Evolutionary conservation across 371 early-diverging fungal genomes (phyloP).

Genomic region (Syncephalastrum sp.): DNA sequence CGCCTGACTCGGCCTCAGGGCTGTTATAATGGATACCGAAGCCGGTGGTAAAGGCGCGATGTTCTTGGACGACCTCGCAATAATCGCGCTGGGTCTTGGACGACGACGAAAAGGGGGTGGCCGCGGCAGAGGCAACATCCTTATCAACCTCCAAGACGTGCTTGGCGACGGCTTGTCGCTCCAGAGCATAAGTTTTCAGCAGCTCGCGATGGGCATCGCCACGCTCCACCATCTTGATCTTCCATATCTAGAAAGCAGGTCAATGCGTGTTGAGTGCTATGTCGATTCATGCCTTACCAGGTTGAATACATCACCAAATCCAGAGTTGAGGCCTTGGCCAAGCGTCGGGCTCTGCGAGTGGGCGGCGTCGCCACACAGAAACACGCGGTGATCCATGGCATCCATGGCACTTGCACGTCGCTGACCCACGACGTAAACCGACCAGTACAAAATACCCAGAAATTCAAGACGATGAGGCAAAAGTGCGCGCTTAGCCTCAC

Average conservation of each 20-base stretch:
- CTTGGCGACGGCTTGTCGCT: constrained; percentile 37
- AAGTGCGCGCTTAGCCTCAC: constrained; percentile 45
- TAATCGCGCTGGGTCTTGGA: constrained; percentile 16
- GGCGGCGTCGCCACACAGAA: constrained; percentile 48
- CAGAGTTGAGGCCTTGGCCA: constrained; percentile 46
- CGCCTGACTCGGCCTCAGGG: neutral
- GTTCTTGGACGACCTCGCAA: constrained; percentile 31
- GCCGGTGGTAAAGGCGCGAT: constrained; percentile 38
- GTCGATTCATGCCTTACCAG: constrained; percentile 18
- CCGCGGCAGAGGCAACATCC: constrained; percentile 39
- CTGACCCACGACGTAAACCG: constrained; percentile 48
- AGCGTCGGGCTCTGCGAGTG: constrained; percentile 48
- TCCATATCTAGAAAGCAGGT: constrained; percentile 36
- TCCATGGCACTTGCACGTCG: constrained; percentile 30
- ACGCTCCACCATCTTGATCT: constrained; percentile 38
- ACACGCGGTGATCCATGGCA: constrained; percentile 30
- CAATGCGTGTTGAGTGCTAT: neutral
- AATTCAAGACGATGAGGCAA: constrained; percentile 47
- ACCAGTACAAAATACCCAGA: constrained; percentile 46
- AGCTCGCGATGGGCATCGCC: constrained; percentile 20
- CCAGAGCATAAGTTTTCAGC: constrained; percentile 30
- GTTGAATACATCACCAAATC: constrained; percentile 47
- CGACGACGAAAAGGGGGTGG: constrained; percentile 22
- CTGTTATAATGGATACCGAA: constrained; percentile 39
- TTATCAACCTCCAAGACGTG: constrained; percentile 39